Evolutionary conservation across 2,329 filamentous ascomycete genomes (phyloP).

Genomic region (Pseudohalonectria lignicola): DNA sequence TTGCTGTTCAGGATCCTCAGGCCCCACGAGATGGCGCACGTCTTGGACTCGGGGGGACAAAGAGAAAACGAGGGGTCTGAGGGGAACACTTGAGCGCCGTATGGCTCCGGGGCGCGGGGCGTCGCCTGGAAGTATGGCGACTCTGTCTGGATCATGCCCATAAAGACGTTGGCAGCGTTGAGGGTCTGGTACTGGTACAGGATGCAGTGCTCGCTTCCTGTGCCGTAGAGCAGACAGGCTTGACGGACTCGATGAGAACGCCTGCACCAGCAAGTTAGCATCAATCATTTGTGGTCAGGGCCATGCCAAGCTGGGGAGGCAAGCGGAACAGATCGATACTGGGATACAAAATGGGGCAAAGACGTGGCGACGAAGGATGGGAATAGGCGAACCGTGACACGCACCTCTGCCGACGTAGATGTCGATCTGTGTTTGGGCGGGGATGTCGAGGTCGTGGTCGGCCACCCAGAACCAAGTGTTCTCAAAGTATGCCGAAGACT

Average conservation of each 20-base stretch:
- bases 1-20: neutral
- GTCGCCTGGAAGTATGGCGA: slow-evolving; percentile 34
- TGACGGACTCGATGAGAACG: slow-evolving; percentile 13
- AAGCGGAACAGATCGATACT: no score
- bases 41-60: neutral
- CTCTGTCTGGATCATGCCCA: slow-evolving; percentile 29
- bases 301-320: no score
- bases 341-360: no score
- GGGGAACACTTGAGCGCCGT: slow-evolving; percentile 4
- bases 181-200: slow-evolving; percentile 36
- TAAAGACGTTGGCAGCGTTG: slow-evolving; percentile 31
- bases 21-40: neutral
- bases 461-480: slow-evolving; percentile 55
- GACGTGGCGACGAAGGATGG: no score
- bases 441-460: slow-evolving; percentile 34
- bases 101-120: slow-evolving; percentile 28
- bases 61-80: neutral
- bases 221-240: slow-evolving; percentile 21
- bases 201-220: slow-evolving; percentile 32
- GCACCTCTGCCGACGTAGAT: slow-evolving; percentile 11
- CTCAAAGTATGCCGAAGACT: slow-evolving; percentile 33
- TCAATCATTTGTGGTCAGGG: no score
- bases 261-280: no score
- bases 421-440: slow-evolving; percentile 3
- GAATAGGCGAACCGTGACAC: no score